Evolutionary conservation across 2,329 filamentous ascomycete species (phyloP), one percentile per base, ranked within the genome.

Genomic region (Apiospora hydei): DNA sequence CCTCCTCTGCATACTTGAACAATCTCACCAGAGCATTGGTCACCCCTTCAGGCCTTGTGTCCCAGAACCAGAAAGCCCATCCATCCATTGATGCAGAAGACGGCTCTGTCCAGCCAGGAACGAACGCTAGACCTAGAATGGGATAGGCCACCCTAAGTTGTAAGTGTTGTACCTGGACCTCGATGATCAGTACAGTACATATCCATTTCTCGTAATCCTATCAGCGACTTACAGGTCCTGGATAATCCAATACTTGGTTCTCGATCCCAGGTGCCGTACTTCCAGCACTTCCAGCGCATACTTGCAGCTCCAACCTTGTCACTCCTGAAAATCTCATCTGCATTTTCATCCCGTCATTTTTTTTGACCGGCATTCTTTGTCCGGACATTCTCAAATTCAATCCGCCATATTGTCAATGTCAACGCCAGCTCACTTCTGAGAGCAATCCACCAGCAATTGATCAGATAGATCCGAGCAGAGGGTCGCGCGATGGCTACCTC

Each of bases 171-270:
- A 64, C 53, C 53, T 61, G 53, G 53, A 61, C 53, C 26, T 30
- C 21, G 57, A 64, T 64, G 57, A 64, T 34, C 57, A 64, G 57
- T 64, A 64, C 57, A 64, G 57, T 64, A 64, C 57, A 41, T 41
- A 13, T n/a, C 57, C 30, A 64, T 64, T 14, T 57, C 57, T 18
- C 3, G 34, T 13, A n/a, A 64, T 41, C 57, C 57, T 64, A 64
- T 41, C 30, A 64, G 34, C 21, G 34, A 18, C 57, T 38, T 38
- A 64, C 57, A 64, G 57, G 57, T n/a, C 34, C 34, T 64, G 57
- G 30, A 38, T 13, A 14, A 61, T 38, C 34, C 16, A 34, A 34
- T 61, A 34, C 53, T 61, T 26, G 53, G 21, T 34, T 61, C 57
- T 64, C 30, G 57, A 64, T 41, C 18, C 57, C 21, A 16, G 30